Conservation (phyloP, 192 early-diverging fungal species). For the Coemansia pectinata region DNA sequence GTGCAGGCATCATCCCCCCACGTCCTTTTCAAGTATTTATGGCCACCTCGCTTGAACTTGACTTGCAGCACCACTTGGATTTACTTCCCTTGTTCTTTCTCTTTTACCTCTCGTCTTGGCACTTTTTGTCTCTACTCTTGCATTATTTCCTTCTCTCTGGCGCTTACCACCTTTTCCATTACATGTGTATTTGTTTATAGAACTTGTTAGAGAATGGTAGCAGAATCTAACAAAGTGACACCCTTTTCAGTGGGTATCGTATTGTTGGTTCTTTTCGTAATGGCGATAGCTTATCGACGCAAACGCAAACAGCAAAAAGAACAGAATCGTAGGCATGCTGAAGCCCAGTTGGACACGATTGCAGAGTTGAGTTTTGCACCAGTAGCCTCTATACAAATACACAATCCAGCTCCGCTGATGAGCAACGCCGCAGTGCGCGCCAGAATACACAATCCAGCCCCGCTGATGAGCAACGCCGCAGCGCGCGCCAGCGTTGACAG, state of each 20-base stretch:
- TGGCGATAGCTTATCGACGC: background rate
- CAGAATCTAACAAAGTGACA: background rate
- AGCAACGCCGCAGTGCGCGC: background rate
- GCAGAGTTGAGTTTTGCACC: background rate
- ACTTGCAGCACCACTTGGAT: background rate
- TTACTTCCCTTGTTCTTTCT: background rate
- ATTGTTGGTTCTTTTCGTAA: background rate
- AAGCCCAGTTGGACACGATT: background rate
- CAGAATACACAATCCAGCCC: too few species aligned
- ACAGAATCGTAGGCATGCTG: background rate
- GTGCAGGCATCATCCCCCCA: background rate
- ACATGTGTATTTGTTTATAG: background rate
- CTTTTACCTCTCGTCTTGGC: background rate
- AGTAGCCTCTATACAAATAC: background rate
- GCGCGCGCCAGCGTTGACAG: conserved; percentile 3
- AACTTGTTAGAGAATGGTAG: background rate
- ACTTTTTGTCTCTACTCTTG: background rate
- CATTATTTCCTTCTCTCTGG: background rate
- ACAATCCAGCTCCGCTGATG: background rate
- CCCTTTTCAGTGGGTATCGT: background rate
- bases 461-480: background rate
- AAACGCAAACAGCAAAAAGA: background rate
- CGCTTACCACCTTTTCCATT: background rate
- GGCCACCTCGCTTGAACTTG: background rate
- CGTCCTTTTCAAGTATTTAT: background rate